Percentiles rank a stretch among this genome's conserved stretches.
Conservation (phyloP, 495 filamentous ascomycete species). For the Apiosordaria backusii region DNA sequence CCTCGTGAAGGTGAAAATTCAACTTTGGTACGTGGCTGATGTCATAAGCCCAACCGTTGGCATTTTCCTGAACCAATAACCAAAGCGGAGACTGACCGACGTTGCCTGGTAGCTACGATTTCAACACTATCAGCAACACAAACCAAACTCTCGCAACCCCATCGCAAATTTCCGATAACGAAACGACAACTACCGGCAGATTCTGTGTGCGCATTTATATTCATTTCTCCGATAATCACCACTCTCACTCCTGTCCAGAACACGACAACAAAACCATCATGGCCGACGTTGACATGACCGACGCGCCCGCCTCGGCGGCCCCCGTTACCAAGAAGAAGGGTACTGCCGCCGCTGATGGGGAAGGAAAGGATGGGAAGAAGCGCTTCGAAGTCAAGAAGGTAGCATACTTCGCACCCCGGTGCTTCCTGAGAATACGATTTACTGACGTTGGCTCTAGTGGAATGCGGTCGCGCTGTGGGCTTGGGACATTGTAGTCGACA, state of each 20-base stretch:
- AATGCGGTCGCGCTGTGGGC: constrained; percentile 99
- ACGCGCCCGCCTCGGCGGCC: constrained; percentile 53
- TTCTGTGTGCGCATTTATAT: background rate
- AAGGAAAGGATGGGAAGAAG: constrained; percentile 75
- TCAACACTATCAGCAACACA: background rate
- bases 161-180: background rate
- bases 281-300: constrained; percentile 97
- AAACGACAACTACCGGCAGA: too few species aligned
- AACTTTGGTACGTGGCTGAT: background rate
- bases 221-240: too few species aligned
- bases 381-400: constrained; percentile 99
- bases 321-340: constrained; percentile 56
- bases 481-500: constrained; percentile 99
- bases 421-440: constrained; percentile 14
- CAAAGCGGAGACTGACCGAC: constrained; percentile 13
- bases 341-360: constrained; percentile 40
- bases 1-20: background rate
- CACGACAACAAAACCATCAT: constrained; percentile 47
- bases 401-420: constrained; percentile 5
- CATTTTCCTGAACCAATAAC: background rate
- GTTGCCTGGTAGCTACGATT: constrained; percentile 5
- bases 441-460: constrained; percentile 59
- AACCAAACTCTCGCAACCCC: background rate
- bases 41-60: constrained; percentile 2
- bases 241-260: background rate